A percentile compares a stretch with the other conserved stretches of the same genome.
Evolutionary conservation across 1,139 yeast genomes (phyloP).

Genomic region (Diutina mesorugosa): DNA sequence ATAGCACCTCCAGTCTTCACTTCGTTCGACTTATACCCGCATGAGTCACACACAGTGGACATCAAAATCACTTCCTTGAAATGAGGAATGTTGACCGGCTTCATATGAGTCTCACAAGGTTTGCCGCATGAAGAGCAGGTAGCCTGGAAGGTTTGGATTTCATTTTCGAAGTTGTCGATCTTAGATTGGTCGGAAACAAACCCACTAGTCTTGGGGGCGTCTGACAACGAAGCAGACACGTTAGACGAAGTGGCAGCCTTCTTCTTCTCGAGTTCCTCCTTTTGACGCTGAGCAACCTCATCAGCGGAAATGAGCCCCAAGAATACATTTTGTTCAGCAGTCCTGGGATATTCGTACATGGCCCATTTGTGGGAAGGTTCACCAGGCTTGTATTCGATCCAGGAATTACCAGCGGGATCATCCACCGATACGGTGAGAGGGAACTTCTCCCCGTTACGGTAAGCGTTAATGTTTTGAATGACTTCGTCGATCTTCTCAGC

Average conservation of each 20-base stretch:
- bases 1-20: constrained; percentile 98
- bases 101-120: constrained; percentile 90
- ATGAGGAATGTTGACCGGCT: constrained; percentile 92
- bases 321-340: constrained; percentile 78
- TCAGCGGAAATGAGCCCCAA: constrained; percentile 82
- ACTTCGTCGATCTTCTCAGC: constrained; percentile 66
- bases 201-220: constrained; percentile 34
- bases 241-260: constrained; percentile 24
- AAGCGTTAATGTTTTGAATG: constrained; percentile 43
- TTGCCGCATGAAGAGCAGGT: constrained; percentile 83
- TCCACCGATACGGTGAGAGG: constrained; percentile 77
- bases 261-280: constrained; percentile 23
- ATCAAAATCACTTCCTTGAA: constrained; percentile 94
- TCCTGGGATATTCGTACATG: constrained; percentile 67
- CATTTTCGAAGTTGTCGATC: constrained; percentile 74
- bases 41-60: constrained; percentile 86
- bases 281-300: constrained; percentile 47
- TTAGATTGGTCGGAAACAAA: constrained; percentile 51
- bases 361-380: constrained; percentile 91
- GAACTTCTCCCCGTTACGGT: constrained; percentile 51
- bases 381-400: constrained; percentile 86
- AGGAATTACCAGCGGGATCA: constrained; percentile 96
- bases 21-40: constrained; percentile 96
- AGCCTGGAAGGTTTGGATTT: constrained; percentile 87
- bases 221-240: constrained; percentile 13